Evolutionary conservation across 2,329 filamentous ascomycete genomes (phyloP).

Genomic region (Colletotrichum eremochloae): DNA sequence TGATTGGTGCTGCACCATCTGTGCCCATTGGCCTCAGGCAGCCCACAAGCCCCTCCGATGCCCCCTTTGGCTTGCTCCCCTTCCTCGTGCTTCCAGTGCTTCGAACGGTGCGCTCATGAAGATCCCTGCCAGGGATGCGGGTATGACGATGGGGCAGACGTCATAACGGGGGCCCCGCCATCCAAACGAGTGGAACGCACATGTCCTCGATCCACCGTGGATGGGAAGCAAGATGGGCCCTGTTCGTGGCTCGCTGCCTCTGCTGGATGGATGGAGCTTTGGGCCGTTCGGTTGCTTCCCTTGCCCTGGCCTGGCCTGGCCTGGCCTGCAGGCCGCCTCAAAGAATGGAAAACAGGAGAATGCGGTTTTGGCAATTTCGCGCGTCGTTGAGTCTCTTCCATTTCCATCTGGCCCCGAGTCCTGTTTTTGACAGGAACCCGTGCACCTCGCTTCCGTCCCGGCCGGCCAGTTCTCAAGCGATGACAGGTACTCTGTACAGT

Average conservation of each 20-base stretch:
- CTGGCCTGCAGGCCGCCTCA: no score
- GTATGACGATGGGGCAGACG: conserved; percentile 35
- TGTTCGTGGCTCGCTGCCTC: background rate
- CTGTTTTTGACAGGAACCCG: no score
- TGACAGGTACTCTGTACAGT: background rate
- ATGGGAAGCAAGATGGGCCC: conserved; percentile 1
- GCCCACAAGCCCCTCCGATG: background rate
- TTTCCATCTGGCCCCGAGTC: background rate
- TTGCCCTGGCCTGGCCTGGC: no score
- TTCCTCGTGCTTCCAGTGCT: background rate
- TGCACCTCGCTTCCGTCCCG: background rate
- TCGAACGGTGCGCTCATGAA: background rate
- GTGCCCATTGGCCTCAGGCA: conserved; percentile 24
- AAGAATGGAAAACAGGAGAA: conserved; percentile 6
- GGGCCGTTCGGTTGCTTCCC: background rate
- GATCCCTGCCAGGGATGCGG: conserved; percentile 27
- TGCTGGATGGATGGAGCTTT: no score
- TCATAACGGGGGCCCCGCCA: conserved; percentile 38
- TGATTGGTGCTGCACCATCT: conserved; percentile 3
- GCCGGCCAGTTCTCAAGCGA: background rate
- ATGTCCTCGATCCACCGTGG: background rate
- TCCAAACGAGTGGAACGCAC: conserved; percentile 31
- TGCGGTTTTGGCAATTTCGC: conserved; percentile 1
- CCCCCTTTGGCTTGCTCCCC: background rate
- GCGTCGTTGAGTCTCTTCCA: background rate